phyloP scores from a whole-genome alignment of 169 alveolate species.

The Besnoitia besnoiti region DNA sequence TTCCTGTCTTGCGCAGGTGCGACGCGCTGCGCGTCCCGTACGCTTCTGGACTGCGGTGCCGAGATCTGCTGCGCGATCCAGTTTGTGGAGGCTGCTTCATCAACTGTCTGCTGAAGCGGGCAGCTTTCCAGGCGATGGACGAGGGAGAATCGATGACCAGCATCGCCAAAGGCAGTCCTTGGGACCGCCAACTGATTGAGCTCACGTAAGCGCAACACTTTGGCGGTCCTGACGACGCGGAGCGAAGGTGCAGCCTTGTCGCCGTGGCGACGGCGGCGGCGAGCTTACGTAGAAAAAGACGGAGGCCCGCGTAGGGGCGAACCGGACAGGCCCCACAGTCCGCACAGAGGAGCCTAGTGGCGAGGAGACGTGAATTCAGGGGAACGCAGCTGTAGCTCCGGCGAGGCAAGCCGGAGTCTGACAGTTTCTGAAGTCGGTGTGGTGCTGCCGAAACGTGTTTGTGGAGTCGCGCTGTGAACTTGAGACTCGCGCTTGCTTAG shows the following conservation, averaged over 20 bases:
- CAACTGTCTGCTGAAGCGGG: constrained; percentile 41
- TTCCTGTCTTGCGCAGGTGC: neutral
- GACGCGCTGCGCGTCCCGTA: constrained; percentile 51
- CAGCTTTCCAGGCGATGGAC: constrained; percentile 34
- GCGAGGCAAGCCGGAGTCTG: too few species aligned
- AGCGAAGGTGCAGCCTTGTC: neutral
- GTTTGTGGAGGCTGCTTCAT: neutral
- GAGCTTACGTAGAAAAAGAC: too few species aligned
- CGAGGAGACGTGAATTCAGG: too few species aligned
- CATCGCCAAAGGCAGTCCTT: neutral
- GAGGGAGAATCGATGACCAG: constrained; percentile 34
- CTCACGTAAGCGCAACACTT: neutral
- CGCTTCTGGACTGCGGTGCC: constrained; percentile 20
- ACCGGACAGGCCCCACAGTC: too few species aligned
- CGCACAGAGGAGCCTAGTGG: too few species aligned
- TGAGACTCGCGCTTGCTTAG: too few species aligned
- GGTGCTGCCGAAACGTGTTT: too few species aligned
- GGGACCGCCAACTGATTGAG: constrained; percentile 29
- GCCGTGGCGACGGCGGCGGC: neutral
- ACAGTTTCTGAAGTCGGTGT: too few species aligned
- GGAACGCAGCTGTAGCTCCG: too few species aligned
- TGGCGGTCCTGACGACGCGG: neutral
- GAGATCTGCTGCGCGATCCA: constrained; percentile 36
- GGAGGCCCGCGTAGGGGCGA: too few species aligned
- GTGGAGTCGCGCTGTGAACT: too few species aligned